A percentile compares a stretch with the other conserved stretches of the same genome.
Evolutionary conservation across 2,329 filamentous ascomycete species (phyloP).

Genomic region (Pestalotiopsis sp.): DNA sequence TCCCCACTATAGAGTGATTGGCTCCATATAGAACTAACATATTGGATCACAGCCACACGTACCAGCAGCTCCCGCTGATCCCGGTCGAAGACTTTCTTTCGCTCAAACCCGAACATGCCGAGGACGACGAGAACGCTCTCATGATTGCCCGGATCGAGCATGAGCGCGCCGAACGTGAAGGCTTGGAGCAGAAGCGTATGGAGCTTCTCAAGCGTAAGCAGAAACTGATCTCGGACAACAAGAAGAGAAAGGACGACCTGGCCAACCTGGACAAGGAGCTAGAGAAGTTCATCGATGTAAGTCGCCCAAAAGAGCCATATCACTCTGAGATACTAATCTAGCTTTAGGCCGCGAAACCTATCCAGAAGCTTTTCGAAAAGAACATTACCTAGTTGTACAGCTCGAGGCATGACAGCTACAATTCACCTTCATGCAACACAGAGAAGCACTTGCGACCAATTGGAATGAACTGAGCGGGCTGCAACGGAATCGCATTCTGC

Average conservation of each 20-base stretch:
- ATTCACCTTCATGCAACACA: slow-evolving; percentile 13
- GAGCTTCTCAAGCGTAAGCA: slow-evolving; percentile 70
- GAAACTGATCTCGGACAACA: slow-evolving; percentile 72
- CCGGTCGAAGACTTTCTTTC: slow-evolving; percentile 79
- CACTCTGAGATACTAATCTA: slow-evolving; percentile 10
- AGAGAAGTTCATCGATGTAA: slow-evolving; percentile 88
- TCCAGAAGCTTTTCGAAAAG: slow-evolving; percentile 84
- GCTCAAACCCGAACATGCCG: slow-evolving; percentile 73
- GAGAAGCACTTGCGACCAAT: not conserved
- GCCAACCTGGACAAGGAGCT: slow-evolving; percentile 89
- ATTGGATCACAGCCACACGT: slow-evolving; percentile 69
- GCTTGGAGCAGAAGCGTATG: slow-evolving; percentile 81
- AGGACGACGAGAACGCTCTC: slow-evolving; percentile 74
- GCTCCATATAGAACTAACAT: not conserved
- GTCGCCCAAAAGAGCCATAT: slow-evolving; percentile 15
- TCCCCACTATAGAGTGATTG: slow-evolving; percentile 62
- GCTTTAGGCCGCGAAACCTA: slow-evolving; percentile 78
- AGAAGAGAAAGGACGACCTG: slow-evolving; percentile 90
- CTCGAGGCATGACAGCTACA: not conserved
- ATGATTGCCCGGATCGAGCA: slow-evolving; percentile 92
- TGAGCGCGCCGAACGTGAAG: slow-evolving; percentile 82
- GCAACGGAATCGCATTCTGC: not conserved
- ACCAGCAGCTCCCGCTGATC: slow-evolving; percentile 84
- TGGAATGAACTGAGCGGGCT: not conserved
- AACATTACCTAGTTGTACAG: slow-evolving; percentile 21